These are phyloP conservation scores for Mrakia frigida DNA, from an alignment of 768 basidiomycete species.

Conservation along the genomic window DNA sequence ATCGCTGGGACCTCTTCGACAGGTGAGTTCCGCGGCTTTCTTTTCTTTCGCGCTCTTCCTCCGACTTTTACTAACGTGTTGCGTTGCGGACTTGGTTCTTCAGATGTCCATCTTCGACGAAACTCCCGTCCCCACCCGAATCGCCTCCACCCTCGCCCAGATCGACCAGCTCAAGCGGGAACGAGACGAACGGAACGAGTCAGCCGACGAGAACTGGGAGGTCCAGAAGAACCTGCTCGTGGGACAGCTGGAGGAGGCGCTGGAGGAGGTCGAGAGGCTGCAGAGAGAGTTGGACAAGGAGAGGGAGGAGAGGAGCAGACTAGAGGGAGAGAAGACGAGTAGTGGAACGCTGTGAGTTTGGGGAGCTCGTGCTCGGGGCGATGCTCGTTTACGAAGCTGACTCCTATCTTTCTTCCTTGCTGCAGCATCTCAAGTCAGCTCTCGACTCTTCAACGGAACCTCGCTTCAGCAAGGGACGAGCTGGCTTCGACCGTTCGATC, in stretches of 20 bases:
- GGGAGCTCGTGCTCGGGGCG: too few species aligned
- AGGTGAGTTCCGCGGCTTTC: conserved; percentile 52
- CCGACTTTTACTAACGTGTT: too few species aligned
- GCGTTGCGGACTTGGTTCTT: too few species aligned
- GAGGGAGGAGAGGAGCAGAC: background rate
- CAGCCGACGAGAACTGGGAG: conserved; percentile 59
- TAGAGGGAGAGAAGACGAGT: background rate
- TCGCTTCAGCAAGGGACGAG: background rate
- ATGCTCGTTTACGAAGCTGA: too few species aligned
- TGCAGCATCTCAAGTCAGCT: conserved; percentile 9
- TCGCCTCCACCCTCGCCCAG: conserved; percentile 61
- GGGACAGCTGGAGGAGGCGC: background rate
- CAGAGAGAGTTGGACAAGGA: background rate
- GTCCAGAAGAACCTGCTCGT: background rate
- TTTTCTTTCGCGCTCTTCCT: conserved; percentile 49
- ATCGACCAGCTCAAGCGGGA: conserved; percentile 42
- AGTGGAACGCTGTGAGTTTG: background rate
- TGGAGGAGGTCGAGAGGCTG: conserved; percentile 5
- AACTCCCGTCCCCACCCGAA: conserved; percentile 66
- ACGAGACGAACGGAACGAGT: conserved; percentile 72
- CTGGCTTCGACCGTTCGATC: background rate
- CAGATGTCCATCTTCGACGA: conserved; percentile 36
- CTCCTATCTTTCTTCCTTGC: background rate
- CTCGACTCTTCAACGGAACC: conserved; percentile 1
- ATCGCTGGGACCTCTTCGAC: conserved; percentile 59